These are phyloP conservation scores for Debaryomyces prosopidis DNA, from an alignment of 805 yeast genomes.

Conservation along the genomic window DNA sequence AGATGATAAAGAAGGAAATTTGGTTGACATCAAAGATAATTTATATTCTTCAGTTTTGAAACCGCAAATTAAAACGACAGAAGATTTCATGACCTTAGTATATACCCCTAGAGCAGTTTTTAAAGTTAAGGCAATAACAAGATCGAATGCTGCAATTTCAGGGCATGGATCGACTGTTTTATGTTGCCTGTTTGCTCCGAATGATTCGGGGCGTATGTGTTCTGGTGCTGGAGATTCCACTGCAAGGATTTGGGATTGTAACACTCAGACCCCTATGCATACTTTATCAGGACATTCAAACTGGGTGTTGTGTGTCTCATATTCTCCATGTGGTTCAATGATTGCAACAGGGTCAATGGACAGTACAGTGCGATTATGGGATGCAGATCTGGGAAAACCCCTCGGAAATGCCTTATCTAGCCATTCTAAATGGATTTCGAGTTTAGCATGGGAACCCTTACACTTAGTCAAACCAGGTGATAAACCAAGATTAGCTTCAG, in stretches of 20 bases:
- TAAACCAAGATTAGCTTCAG: slow-evolving; percentile 73
- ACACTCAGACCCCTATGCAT: slow-evolving; percentile 85
- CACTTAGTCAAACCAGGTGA: slow-evolving; percentile 72
- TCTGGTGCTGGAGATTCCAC: slow-evolving; percentile 97
- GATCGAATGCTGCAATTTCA: slow-evolving; percentile 88
- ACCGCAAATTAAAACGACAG: slow-evolving; percentile 86
- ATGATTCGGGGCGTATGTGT: slow-evolving; percentile 79
- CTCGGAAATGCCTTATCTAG: slow-evolving; percentile 76
- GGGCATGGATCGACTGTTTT: slow-evolving; percentile 95
- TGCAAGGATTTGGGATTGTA: slow-evolving; percentile 95
- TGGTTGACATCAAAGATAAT: slow-evolving; percentile 76
- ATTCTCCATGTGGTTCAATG: slow-evolving; percentile 88
- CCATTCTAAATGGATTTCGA: slow-evolving; percentile 86
- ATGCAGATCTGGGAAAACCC: slow-evolving; percentile 68
- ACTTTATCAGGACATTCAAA: slow-evolving; percentile 83
- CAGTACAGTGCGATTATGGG: slow-evolving; percentile 86
- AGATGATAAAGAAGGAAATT: slow-evolving; percentile 29
- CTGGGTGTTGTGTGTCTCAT: slow-evolving; percentile 91
- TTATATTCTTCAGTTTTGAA: slow-evolving; percentile 78
- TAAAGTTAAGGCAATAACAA: slow-evolving; percentile 86
- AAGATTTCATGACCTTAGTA: slow-evolving; percentile 86
- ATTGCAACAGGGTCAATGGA: slow-evolving; percentile 98
- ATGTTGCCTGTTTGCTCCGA: slow-evolving; percentile 92
- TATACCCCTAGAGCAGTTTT: slow-evolving; percentile 95
- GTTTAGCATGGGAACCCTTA: slow-evolving; percentile 91